Base-by-base conservation (phyloP, 129 eudicot genomes). In the Tanacetum coccineum region DNA sequence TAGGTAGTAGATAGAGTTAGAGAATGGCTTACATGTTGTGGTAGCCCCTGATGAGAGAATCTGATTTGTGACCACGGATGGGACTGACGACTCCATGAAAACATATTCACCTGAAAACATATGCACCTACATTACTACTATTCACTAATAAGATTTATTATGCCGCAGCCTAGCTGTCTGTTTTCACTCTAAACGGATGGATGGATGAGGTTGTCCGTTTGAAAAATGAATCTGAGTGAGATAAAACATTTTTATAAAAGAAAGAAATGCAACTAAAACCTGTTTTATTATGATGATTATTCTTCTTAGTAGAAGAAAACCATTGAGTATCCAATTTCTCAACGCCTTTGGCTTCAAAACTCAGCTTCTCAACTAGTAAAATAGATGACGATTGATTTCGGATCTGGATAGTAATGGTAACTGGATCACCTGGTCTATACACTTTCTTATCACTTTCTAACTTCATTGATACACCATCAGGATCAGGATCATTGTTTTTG, bases 261-360 rank as follows among this genome's bases (percentile, higher is more conserved):
- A 28, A 39, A 57, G n/a, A 52, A 57, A 10, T 19, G 14, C 13
- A 57, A 67, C 4, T 25, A 73, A 18, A 68, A 86, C 98, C 96
- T 88, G 86, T 78, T 20, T 84, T 72, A 21, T 76, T 84, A 47
- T 78, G 82, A 74, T 77, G 53, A 9, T 87, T 74, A 50, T 86
- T 92, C 9, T 84, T 87, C 28, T 88, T 78, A 64, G 48, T n/a
- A n/a, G n/a, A n/a, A n/a, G 25, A 67, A 79, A 92, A 92, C 98
- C 98, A 92, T 83, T 92, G 96, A 44, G 89, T 70, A 60, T 92
- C 98, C 74, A 88, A 72, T 80, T 92, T 92, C 85, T 92, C 96
- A 68, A 92, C 71, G 74, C 98, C 98, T 72, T 83, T 82, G 26
- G 83, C 78, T 66, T 92, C 89, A 57, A 92, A 92, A 54, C 81